phyloP scores from a whole-genome alignment of 2,329 filamentous ascomycete genomes.

The Phyllosticta capitalensis region DNA sequence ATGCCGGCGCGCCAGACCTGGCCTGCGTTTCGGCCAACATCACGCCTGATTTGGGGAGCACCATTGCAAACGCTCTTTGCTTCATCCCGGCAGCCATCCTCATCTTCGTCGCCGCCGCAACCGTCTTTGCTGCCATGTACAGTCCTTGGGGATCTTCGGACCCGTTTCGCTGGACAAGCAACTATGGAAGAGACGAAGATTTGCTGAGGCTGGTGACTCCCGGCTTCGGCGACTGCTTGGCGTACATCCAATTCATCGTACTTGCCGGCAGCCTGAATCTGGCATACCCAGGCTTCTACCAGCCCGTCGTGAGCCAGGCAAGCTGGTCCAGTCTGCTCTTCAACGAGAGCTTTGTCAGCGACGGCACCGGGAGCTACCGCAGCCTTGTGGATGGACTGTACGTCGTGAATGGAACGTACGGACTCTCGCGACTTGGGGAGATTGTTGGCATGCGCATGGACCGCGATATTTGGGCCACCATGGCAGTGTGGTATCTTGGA shows the following conservation, averaged over 20 bases:
- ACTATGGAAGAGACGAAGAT: slow-evolving; percentile 91
- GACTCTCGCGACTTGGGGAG: slow-evolving; percentile 69
- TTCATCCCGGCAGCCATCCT: slow-evolving; percentile 74
- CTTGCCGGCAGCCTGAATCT: slow-evolving; percentile 80
- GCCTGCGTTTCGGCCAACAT: slow-evolving; percentile 75
- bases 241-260: slow-evolving; percentile 90
- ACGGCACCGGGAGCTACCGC: slow-evolving; percentile 50
- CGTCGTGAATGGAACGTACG: slow-evolving; percentile 64
- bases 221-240: slow-evolving; percentile 90
- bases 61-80: slow-evolving; percentile 58
- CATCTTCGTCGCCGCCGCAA: slow-evolving; percentile 70
- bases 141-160: slow-evolving; percentile 92
- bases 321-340: slow-evolving; percentile 90
- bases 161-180: slow-evolving; percentile 93
- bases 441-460: slow-evolving; percentile 68
- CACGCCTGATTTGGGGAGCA: slow-evolving; percentile 68
- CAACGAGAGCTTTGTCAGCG: slow-evolving; percentile 76
- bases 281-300: slow-evolving; percentile 88
- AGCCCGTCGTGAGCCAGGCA: slow-evolving; percentile 78
- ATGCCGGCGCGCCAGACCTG: slow-evolving; percentile 52
- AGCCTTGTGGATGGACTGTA: slow-evolving; percentile 82
- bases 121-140: slow-evolving; percentile 72
- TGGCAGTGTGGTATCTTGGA: slow-evolving; percentile 81
- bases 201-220: slow-evolving; percentile 85
- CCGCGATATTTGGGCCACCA: slow-evolving; percentile 83